phyloP scores from a whole-genome alignment of 805 yeast genomes.

The Myxozyma nipponensis region DNA sequence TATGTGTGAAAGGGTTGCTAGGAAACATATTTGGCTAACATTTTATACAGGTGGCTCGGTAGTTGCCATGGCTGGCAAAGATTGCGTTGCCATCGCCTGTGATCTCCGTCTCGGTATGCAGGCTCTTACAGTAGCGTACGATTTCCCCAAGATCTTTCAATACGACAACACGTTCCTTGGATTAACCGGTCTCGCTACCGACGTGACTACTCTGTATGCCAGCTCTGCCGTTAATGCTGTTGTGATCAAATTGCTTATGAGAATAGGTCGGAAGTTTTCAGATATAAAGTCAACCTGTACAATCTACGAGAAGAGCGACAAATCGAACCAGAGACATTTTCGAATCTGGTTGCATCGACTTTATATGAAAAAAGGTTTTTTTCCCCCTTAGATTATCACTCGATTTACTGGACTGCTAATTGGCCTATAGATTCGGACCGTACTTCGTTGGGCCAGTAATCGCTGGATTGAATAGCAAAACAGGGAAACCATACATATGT shows the following conservation, averaged over 20 bases:
- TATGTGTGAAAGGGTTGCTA: neutral
- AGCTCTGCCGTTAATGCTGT: neutral
- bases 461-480: conserved; percentile 84
- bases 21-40: neutral
- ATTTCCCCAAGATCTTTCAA: conserved; percentile 87
- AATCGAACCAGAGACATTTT: conserved; percentile 90
- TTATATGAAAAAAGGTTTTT: conserved; percentile 74
- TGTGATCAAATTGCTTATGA: neutral
- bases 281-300: conserved; percentile 81
- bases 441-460: conserved; percentile 95
- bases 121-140: conserved; percentile 84
- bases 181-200: conserved; percentile 92
- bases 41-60: conserved; percentile 73
- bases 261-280: conserved; percentile 58
- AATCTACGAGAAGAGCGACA: conserved; percentile 85
- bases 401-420: too few relatives aligned
- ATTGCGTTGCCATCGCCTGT: conserved; percentile 95
- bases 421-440: conserved; percentile 66
- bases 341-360: conserved; percentile 85
- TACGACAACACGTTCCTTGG: conserved; percentile 77
- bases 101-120: conserved; percentile 93
- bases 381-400: conserved; percentile 32
- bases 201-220: conserved; percentile 68
- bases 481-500: conserved; percentile 83
- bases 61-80: conserved; percentile 98